Conservation (phyloP, 2,329 filamentous ascomycete species). For the Fonsecaea erecta region DNA sequence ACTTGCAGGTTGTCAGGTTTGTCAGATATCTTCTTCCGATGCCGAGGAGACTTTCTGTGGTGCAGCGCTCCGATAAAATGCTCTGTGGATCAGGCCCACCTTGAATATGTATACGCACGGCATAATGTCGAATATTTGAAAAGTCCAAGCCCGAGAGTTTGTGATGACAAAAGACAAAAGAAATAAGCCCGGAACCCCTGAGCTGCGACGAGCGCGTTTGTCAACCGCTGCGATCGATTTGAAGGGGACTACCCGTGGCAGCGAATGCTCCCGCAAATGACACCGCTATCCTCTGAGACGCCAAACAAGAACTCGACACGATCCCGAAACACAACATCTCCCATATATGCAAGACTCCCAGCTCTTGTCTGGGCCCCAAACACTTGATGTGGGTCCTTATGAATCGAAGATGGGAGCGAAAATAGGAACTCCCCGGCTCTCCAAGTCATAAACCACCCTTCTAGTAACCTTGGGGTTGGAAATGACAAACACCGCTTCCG, state of each 20-base stretch:
- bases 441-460: conserved; percentile 70
- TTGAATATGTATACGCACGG: background rate
- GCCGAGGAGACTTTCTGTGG: background rate
- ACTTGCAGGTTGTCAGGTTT: background rate
- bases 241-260: background rate
- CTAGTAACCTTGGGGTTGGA: conserved; percentile 71
- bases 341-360: conserved; percentile 6
- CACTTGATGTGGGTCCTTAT: conserved; percentile 40
- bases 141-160: background rate
- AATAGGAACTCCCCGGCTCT: conserved; percentile 67
- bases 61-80: background rate
- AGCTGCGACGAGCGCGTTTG: background rate
- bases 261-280: background rate
- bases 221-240: background rate
- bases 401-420: conserved; percentile 78
- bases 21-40: background rate
- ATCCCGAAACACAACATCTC: background rate
- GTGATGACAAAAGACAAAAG: conserved; percentile 1
- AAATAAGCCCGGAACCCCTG: background rate
- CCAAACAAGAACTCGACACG: conserved; percentile 3
- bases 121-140: background rate
- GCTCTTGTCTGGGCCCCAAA: background rate
- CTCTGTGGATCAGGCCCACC: background rate
- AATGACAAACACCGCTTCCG: conserved; percentile 74
- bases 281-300: conserved; percentile 1